phyloP scores from a whole-genome alignment of 768 basidiomycete genomes.

The Tulasnella sp. region DNA sequence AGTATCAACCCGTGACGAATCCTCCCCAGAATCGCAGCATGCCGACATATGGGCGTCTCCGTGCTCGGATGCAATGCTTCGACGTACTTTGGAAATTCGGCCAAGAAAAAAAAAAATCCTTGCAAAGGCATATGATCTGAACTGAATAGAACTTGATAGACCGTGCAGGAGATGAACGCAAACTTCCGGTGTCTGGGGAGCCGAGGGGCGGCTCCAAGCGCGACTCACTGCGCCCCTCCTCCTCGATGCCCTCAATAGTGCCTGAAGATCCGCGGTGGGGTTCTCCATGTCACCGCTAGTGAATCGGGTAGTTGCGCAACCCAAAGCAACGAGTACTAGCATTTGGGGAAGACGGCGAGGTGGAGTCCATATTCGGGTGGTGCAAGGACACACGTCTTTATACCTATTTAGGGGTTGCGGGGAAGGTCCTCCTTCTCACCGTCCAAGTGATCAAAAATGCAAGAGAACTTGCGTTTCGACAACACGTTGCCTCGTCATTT shows the following conservation, averaged over 20 bases:
- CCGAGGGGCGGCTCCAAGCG: background rate
- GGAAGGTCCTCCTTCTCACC: background rate
- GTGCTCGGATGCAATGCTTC: background rate
- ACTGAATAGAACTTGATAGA: background rate
- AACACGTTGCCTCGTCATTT: no score
- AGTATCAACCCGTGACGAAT: background rate
- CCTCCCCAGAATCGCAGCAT: background rate
- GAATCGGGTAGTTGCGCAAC: background rate
- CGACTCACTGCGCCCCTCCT: background rate
- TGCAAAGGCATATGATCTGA: background rate
- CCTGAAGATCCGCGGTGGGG: background rate
- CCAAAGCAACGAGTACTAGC: background rate
- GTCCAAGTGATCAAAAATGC: background rate
- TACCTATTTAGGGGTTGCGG: background rate
- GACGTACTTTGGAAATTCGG: background rate
- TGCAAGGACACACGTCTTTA: background rate
- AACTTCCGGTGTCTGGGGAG: background rate
- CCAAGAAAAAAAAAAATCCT: background rate
- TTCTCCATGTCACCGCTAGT: background rate
- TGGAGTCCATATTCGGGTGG: background rate
- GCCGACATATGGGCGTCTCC: no score
- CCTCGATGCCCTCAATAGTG: background rate
- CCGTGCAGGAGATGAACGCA: background rate
- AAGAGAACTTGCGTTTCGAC: no score
- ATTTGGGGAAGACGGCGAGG: background rate